Evolutionary conservation across 2,329 filamentous ascomycete genomes (phyloP).

Genomic region (Trichophaea hybrida): DNA sequence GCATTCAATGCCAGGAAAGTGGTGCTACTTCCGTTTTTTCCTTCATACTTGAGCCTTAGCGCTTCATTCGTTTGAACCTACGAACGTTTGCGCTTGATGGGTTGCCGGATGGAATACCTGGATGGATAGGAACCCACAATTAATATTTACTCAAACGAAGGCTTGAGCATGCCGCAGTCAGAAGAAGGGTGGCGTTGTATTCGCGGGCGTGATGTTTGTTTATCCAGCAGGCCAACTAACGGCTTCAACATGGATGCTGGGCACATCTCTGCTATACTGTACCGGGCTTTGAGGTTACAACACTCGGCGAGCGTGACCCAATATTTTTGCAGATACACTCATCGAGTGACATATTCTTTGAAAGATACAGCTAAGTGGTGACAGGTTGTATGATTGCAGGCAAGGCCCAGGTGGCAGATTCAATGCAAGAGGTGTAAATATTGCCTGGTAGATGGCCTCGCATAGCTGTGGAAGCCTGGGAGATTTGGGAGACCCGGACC

Average conservation of each 20-base stretch:
- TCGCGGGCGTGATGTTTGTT: constrained; percentile 31
- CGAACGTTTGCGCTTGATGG: constrained; percentile 42
- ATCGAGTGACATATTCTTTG: no score
- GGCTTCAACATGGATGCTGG: constrained; percentile 34
- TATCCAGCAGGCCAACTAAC: constrained; percentile 27
- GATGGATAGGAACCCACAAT: constrained; percentile 15
- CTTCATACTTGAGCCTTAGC: constrained; percentile 45
- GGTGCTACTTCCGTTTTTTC: constrained; percentile 41
- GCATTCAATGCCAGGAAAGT: constrained; percentile 36
- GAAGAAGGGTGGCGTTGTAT: constrained; percentile 28
- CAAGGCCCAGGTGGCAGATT: no score
- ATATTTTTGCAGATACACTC: no score
- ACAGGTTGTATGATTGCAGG: no score
- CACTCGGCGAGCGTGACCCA: no score
- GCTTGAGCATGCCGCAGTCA: constrained; percentile 9
- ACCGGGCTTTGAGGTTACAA: no score
- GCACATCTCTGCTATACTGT: constrained; percentile 36
- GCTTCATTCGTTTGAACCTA: constrained; percentile 45
- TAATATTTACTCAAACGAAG: constrained; percentile 18
- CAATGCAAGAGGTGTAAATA: no score
- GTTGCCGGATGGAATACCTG: constrained; percentile 36
- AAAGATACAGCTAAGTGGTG: no score
- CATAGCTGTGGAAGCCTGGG: no score
- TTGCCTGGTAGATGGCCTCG: no score
- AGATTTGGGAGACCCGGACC: no score